Evolutionary conservation across 2,329 filamentous ascomycete genomes (phyloP).

Genomic region (Periconia sp.): DNA sequence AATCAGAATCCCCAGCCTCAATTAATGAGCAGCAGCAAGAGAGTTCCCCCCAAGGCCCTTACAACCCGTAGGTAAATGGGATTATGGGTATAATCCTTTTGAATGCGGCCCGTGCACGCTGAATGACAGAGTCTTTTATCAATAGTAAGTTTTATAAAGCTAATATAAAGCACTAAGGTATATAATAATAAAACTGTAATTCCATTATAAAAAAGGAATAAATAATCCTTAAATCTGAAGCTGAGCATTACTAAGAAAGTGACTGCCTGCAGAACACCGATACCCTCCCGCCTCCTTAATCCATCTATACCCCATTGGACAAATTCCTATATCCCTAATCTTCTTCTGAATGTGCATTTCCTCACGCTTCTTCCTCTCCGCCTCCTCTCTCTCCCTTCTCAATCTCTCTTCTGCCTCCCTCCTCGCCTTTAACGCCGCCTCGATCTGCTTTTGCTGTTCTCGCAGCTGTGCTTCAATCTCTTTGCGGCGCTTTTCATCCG

Average conservation of each 20-base stretch:
- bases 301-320: conserved; percentile 63
- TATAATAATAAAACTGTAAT: too few species aligned
- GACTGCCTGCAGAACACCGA: conserved; percentile 62
- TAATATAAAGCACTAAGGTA: too few species aligned
- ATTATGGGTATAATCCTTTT: too few species aligned
- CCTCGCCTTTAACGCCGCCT: conserved; percentile 30
- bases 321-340: conserved; percentile 57
- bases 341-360: conserved; percentile 46
- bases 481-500: conserved; percentile 38
- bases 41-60: too few species aligned
- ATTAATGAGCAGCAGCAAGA: too few species aligned
- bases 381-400: conserved; percentile 12
- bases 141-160: too few species aligned
- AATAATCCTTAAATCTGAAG: not conserved
- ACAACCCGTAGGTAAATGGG: too few species aligned
- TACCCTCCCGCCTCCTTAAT: conserved; percentile 62
- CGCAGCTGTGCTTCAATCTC: conserved; percentile 27
- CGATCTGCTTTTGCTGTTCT: conserved; percentile 19
- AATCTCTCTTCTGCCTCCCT: conserved; percentile 28
- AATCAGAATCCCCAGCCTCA: too few species aligned
- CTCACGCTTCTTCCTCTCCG: not conserved
- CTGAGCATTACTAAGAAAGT: conserved; percentile 53
- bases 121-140: too few species aligned
- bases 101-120: too few species aligned
- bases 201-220: too few species aligned